Base-by-base conservation (phyloP, 176 grass and related monocot genomes). In the Eremochloa ophiuroides region DNA sequence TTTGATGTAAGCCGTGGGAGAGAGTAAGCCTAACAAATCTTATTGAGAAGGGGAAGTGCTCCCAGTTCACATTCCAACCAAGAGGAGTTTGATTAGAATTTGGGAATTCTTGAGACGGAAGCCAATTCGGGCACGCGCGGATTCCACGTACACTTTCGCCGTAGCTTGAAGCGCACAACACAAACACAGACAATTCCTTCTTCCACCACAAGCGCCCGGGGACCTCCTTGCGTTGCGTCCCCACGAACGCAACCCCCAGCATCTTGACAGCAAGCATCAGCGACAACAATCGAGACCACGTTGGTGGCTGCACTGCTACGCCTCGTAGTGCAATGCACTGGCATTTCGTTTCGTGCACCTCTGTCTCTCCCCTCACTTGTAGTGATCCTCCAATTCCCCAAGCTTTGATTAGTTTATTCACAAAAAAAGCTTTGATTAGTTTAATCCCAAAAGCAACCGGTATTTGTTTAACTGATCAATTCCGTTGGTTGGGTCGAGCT, bases 101-200 rank as follows among this genome's bases (percentile, higher is more conserved):
- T 17, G 38, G 26, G 42, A 51, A 73, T 13, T 33, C 16, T 40
- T 79, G 43, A 47, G 35, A 79, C 47, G 67, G 28, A 78, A 83
- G 78, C 67, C 44, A 83, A 47, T 37, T 58, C n/a, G 4, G 6
- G 58, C 71, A 76, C 71, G 75, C 77, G 40, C 43, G 72, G 67
- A 82, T 60, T 82, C 78, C 83, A 81, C 63, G 55, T 50, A 53
- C 34, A 33, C 48, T 27, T 17, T 76, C 44, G 82, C 62, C 71
- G 77, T 77, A 82, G 83, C 87, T 89, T 82, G 64, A 89, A 81
- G 65, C 88, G 46, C 88, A 68, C 60, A 82, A 22, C 72, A 81
- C n/a, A n/a, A 35, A n/a, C 50, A 53, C 29, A 76, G 71, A 76
- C 77, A 80, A 85, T 81, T 71, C 80, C 65, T 64, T 30, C 1